phyloP scores from a whole-genome alignment of 208 protist genomes.

The Tetramitus jugosus region DNA sequence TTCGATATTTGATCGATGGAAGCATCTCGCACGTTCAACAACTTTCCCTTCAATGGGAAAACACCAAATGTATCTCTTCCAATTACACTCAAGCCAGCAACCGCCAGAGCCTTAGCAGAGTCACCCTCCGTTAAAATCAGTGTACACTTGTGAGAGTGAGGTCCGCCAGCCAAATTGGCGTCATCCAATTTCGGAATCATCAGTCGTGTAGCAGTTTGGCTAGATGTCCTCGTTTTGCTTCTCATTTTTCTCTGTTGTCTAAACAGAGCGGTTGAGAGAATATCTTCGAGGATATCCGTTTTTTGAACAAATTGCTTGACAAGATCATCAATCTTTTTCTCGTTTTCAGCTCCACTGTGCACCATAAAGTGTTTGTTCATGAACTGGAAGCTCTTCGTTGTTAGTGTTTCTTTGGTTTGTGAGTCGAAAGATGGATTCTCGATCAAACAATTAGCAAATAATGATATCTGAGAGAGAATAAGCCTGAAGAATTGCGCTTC shows the following conservation, averaged over 20 bases:
- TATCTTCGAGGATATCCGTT: constrained; percentile 6
- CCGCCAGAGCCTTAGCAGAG: constrained; percentile 92
- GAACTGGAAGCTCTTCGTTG: too few species aligned
- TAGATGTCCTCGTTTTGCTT: constrained; percentile 54
- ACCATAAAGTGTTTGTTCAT: too few species aligned
- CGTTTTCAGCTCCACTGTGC: too few species aligned
- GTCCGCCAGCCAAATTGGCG: constrained; percentile 61
- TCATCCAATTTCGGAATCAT: constrained; percentile 95
- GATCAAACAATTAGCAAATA: constrained; percentile 97
- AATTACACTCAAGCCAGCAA: constrained; percentile 86
- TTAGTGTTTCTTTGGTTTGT: constrained; percentile 98
- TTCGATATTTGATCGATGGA: constrained; percentile 72
- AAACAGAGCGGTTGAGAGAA: not conserved
- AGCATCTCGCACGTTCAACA: constrained; percentile 93
- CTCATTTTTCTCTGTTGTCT: constrained; percentile 23
- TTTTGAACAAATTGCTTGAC: not conserved
- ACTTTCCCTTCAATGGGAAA: constrained; percentile 93
- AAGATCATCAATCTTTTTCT: constrained; percentile 32
- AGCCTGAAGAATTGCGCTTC: too few species aligned
- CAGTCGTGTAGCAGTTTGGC: constrained; percentile 58
- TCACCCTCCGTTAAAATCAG: constrained; percentile 97
- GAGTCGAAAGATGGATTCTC: constrained; percentile 99
- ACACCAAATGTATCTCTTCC: constrained; percentile 92
- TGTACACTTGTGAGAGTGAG: constrained; percentile 74
- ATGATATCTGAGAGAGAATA: constrained; percentile 88